Percentiles rank a stretch among this genome's conserved stretches.
Evolutionary conservation across 129 eudicot genomes (phyloP).

Genomic region (Flaveria ramosissima): DNA sequence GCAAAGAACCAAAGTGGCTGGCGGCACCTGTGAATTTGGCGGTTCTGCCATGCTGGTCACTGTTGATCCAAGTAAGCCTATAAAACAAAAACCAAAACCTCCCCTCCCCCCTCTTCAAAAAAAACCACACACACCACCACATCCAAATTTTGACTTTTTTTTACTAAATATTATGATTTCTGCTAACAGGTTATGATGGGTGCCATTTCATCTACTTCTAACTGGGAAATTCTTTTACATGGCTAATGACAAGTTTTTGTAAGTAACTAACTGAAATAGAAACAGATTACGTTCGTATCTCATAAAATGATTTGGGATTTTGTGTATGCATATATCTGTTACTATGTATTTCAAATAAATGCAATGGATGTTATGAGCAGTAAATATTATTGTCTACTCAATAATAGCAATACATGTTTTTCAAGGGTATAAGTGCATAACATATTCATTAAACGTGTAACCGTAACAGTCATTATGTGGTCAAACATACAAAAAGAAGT

Average conservation of each 20-base stretch:
- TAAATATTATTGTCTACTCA: neutral
- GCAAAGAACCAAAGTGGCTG: slow-evolving; percentile 84
- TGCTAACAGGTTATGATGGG: slow-evolving; percentile 77
- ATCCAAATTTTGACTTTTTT: slow-evolving; percentile 6
- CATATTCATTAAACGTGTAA: slow-evolving; percentile 5
- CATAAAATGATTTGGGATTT: slow-evolving; percentile 28
- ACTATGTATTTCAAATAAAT: slow-evolving; percentile 28
- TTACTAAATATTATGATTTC: slow-evolving; percentile 6
- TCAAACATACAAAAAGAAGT: slow-evolving; percentile 9
- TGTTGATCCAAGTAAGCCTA: slow-evolving; percentile 83
- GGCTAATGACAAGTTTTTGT: slow-evolving; percentile 38
- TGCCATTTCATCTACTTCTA: slow-evolving; percentile 74
- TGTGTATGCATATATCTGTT: slow-evolving; percentile 7
- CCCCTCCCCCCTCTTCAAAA: neutral
- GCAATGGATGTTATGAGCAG: slow-evolving; percentile 16
- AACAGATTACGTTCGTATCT: slow-evolving; percentile 26
- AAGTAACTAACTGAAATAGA: slow-evolving; percentile 33
- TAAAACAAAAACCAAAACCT: too few relatives aligned
- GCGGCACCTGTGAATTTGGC: slow-evolving; percentile 86
- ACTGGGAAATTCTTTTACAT: slow-evolving; percentile 27
- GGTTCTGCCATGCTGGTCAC: slow-evolving; percentile 90
- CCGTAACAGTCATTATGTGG: slow-evolving; percentile 13
- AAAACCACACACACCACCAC: too few relatives aligned
- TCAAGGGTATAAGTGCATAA: neutral
- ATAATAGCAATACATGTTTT: slow-evolving; percentile 1